Percentiles rank a stretch among this genome's conserved stretches.
These are phyloP conservation scores for Pestalotiopsis sp. DNA, from an alignment of 2,329 filamentous ascomycete genomes.

Conservation along the genomic window DNA sequence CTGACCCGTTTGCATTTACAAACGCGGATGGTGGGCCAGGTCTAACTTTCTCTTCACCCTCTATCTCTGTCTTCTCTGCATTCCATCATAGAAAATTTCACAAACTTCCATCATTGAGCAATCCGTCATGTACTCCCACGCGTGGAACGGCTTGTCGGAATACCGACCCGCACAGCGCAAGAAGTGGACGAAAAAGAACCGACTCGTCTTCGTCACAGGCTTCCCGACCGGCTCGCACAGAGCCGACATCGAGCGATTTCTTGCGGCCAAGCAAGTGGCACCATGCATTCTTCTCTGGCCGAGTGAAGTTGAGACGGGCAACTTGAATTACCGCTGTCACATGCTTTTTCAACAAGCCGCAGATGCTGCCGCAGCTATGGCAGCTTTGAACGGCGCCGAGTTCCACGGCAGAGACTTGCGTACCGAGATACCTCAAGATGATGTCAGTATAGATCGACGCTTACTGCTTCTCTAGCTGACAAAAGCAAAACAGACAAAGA, in stretches of 20 bases:
- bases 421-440: background rate
- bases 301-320: background rate
- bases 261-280: background rate
- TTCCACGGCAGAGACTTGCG: background rate
- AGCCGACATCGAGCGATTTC: background rate
- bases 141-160: too few relatives aligned
- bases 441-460: background rate
- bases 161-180: background rate
- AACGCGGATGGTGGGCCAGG: too few relatives aligned
- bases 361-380: background rate
- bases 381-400: background rate
- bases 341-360: background rate
- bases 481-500: background rate
- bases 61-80: too few relatives aligned
- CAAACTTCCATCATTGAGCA: background rate
- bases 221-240: background rate
- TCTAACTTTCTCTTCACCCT: too few relatives aligned
- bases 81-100: too few relatives aligned
- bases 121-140: too few relatives aligned
- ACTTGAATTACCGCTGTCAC: background rate
- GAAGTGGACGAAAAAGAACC: background rate
- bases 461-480: background rate
- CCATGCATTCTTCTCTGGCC: background rate
- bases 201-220: background rate
- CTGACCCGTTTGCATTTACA: too few relatives aligned